A percentile compares a stretch with the other conserved stretches of the same genome.
phyloP scores from a whole-genome alignment of 2,329 filamentous ascomycete species.

The Colletotrichum sp. region DNA sequence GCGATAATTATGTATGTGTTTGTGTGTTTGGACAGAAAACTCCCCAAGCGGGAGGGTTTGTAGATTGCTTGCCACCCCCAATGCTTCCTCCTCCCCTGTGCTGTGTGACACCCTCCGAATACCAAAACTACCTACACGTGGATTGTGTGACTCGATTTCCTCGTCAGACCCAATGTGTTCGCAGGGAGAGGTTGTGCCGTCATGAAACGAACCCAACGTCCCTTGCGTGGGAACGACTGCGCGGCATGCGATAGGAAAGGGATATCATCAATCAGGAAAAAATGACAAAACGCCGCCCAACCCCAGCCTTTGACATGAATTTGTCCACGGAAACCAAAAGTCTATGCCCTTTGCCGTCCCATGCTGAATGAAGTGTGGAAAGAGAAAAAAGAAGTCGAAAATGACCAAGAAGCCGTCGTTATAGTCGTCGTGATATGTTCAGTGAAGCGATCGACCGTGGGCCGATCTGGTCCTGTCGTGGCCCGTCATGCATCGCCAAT shows the following conservation, averaged over 20 bases:
- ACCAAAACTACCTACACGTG: slow-evolving; percentile 9
- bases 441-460: slow-evolving; percentile 1
- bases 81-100: slow-evolving; percentile 2
- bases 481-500: background rate
- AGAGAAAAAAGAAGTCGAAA: background rate
- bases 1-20: background rate
- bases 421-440: slow-evolving; percentile 23
- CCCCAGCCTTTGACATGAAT: slow-evolving; percentile 11
- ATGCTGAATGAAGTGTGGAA: slow-evolving; percentile 14
- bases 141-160: slow-evolving; percentile 9
- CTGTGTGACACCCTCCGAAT: background rate
- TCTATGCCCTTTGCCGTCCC: slow-evolving; percentile 26
- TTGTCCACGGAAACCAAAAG: slow-evolving; percentile 19
- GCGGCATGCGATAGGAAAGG: slow-evolving; percentile 13
- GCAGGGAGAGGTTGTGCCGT: background rate
- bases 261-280: slow-evolving; percentile 20
- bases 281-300: slow-evolving; percentile 17
- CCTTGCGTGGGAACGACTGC: slow-evolving; percentile 3
- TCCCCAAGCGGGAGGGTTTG: background rate
- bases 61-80: slow-evolving; percentile 10
- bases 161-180: background rate
- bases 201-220: background rate
- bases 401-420: slow-evolving; percentile 17
- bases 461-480: background rate
- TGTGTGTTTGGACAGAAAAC: background rate